A percentile compares a stretch with the other conserved stretches of the same genome.
Conservation (phyloP, 2,329 filamentous ascomycete species). For the Paraphoma sp. region DNA sequence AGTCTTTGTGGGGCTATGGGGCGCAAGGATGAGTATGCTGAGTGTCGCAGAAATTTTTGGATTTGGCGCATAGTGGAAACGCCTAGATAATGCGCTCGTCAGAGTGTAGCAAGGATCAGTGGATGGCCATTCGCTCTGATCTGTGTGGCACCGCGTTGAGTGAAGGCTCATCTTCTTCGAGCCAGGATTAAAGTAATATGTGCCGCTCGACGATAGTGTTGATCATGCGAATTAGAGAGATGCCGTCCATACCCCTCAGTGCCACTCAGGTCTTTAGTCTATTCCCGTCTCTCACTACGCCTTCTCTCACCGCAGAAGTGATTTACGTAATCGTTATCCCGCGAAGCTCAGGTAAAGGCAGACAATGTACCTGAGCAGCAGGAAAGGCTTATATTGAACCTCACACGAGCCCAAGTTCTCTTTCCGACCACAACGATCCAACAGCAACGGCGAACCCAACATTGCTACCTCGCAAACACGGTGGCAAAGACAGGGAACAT, state of each 20-base stretch:
- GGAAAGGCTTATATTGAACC: neutral
- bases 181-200: neutral
- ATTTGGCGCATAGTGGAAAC: slow-evolving; percentile 22
- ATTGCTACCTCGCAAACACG: too few species aligned
- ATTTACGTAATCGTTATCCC: neutral
- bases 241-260: too few species aligned
- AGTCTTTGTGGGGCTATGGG: slow-evolving; percentile 73
- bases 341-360: neutral
- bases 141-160: neutral
- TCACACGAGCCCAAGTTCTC: neutral
- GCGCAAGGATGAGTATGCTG: slow-evolving; percentile 76
- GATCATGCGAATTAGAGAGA: too few species aligned
- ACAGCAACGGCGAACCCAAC: too few species aligned
- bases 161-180: neutral
- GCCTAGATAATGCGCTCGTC: neutral
- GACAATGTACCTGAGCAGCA: neutral
- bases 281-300: neutral
- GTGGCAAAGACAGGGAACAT: too few species aligned
- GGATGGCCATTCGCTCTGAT: neutral
- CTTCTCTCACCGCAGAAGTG: neutral
- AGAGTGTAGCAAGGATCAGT: neutral
- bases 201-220: too few species aligned
- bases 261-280: neutral
- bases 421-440: neutral
- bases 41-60: slow-evolving; percentile 91